Conservation (phyloP, 768 basidiomycete species). For the Panus rudis region DNA sequence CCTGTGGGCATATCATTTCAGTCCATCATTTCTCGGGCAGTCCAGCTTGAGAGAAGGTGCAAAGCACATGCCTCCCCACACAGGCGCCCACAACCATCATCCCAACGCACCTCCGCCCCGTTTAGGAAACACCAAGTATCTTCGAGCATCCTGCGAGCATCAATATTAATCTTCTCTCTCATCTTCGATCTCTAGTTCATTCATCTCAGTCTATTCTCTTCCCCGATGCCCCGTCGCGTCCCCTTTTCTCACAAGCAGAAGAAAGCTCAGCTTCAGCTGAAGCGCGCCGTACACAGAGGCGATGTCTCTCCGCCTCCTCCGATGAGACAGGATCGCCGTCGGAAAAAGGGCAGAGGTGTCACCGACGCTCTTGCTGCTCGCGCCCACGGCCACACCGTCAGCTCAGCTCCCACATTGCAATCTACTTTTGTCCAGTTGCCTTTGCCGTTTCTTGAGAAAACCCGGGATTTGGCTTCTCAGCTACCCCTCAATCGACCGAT, state of each 20-base stretch:
- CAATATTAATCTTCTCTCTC: no score
- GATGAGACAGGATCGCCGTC: constrained; percentile 17
- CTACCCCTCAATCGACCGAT: constrained; percentile 55
- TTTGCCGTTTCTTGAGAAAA: constrained; percentile 50
- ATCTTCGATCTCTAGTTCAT: no score
- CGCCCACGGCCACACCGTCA: constrained; percentile 22
- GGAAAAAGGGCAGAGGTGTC: constrained; percentile 22
- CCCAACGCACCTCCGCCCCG: no score
- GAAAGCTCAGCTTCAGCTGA: constrained; percentile 66
- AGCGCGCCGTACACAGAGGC: constrained; percentile 81
- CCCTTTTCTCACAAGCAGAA: constrained; percentile 61
- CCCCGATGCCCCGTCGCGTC: constrained; percentile 33
- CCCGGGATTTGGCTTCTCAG: constrained; percentile 47
- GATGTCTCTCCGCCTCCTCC: constrained; percentile 36
- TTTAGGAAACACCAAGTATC: no score
- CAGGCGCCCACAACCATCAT: no score
- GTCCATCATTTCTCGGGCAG: no score
- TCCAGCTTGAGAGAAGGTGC: no score
- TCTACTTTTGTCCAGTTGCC: constrained; percentile 65
- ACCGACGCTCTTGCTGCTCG: background rate
- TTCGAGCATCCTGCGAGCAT: no score
- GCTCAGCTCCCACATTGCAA: constrained; percentile 47
- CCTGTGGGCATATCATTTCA: no score
- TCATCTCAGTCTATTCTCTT: no score
- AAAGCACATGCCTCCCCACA: no score